These are phyloP conservation scores for Atkinsonella texensis DNA, from an alignment of 2,329 filamentous ascomycete species.

Conservation along the genomic window DNA sequence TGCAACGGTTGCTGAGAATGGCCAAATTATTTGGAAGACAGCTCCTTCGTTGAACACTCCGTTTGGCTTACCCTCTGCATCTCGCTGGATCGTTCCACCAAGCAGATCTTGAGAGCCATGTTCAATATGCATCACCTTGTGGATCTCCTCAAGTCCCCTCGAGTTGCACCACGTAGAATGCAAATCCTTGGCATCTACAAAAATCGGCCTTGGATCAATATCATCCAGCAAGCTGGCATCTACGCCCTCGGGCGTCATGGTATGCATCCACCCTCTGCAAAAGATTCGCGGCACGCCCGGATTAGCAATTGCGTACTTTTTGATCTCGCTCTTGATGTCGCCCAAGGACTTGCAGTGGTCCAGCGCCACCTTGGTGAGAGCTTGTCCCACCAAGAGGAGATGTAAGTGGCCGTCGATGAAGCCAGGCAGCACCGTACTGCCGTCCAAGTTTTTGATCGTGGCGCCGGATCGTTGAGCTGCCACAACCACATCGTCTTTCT, in stretches of 20 bases:
- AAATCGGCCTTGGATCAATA: slow-evolving; percentile 41
- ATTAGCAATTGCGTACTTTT: slow-evolving; percentile 31
- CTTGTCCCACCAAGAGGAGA: slow-evolving; percentile 40
- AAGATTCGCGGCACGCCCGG: slow-evolving; percentile 36
- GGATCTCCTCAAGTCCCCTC: slow-evolving; percentile 33
- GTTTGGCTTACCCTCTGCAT: slow-evolving; percentile 32
- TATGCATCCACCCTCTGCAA: slow-evolving; percentile 44
- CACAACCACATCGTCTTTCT: slow-evolving; percentile 12
- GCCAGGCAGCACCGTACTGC: slow-evolving; percentile 34
- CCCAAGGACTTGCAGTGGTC: slow-evolving; percentile 34
- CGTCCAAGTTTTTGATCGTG: slow-evolving; percentile 16
- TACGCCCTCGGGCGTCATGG: slow-evolving; percentile 32
- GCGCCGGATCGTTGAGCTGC: slow-evolving; percentile 15
- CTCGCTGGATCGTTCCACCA: slow-evolving; percentile 40
- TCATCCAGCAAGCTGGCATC: slow-evolving; percentile 34
- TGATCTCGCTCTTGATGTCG: slow-evolving; percentile 37
- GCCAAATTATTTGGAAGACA: slow-evolving; percentile 42
- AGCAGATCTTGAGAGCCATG: slow-evolving; percentile 31
- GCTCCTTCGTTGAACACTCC: slow-evolving; percentile 42
- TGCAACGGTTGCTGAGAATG: slow-evolving; percentile 35
- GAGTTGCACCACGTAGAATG: slow-evolving; percentile 46
- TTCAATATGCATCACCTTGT: slow-evolving; percentile 25
- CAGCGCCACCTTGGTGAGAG: slow-evolving; percentile 37
- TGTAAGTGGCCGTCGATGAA: slow-evolving; percentile 49
- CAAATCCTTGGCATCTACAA: slow-evolving; percentile 43